A percentile compares a stretch with the other conserved stretches of the same genome.
Conservation (phyloP, 257 asterid genomes). For the Przewalskia tangutica region DNA sequence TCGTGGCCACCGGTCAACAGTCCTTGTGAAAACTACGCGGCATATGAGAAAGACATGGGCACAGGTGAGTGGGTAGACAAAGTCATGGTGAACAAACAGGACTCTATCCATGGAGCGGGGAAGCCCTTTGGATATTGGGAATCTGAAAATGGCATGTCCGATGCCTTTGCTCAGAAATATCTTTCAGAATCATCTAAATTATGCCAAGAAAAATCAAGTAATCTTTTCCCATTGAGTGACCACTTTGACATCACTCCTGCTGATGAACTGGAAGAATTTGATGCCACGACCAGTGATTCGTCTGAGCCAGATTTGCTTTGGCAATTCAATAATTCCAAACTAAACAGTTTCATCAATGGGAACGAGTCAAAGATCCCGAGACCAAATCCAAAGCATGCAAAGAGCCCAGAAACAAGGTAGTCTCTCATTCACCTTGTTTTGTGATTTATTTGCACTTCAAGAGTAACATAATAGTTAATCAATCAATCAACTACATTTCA, state of each 20-base stretch:
- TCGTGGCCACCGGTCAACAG: constrained; percentile 71
- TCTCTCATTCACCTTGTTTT: not conserved
- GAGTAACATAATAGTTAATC: not conserved
- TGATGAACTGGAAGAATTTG: constrained; percentile 51
- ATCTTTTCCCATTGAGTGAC: constrained; percentile 22
- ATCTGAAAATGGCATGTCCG: constrained; percentile 28
- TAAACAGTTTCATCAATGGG: constrained; percentile 30
- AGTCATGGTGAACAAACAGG: constrained; percentile 90
- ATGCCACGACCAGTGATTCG: constrained; percentile 57
- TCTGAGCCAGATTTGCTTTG: constrained; percentile 67
- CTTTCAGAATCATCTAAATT: constrained; percentile 30
- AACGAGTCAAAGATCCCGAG: constrained; percentile 30
- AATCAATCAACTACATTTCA: not conserved
- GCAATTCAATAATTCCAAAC: constrained; percentile 52
- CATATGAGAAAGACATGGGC: constrained; percentile 57
- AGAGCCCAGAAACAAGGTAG: constrained; percentile 51
- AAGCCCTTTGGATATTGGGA: constrained; percentile 31
- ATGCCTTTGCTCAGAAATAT: constrained; percentile 30
- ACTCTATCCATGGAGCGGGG: constrained; percentile 20
- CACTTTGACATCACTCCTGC: constrained; percentile 23
- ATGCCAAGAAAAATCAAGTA: constrained; percentile 24
- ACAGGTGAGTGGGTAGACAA: constrained; percentile 95
- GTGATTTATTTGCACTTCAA: not conserved
- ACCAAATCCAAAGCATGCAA: constrained; percentile 25
- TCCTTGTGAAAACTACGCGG: constrained; percentile 35